These are phyloP conservation scores for Melaleuca quinquenervia DNA, from an alignment of 345 rosid genomes.

Conservation along the genomic window DNA sequence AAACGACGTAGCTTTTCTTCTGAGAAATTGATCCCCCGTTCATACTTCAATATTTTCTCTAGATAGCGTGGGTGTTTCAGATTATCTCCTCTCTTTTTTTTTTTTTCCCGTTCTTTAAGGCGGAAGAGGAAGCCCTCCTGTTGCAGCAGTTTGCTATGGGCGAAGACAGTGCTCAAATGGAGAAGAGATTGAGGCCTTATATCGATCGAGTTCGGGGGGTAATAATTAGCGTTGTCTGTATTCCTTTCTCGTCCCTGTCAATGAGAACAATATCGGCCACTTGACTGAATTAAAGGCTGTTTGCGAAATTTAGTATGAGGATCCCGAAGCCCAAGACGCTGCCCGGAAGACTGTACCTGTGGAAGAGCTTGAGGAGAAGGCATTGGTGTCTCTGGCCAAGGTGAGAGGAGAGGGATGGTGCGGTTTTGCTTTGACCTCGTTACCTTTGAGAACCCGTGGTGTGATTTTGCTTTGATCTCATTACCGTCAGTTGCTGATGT, in stretches of 20 bases:
- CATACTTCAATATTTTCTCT: not conserved
- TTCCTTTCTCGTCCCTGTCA: not conserved
- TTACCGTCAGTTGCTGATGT: not conserved
- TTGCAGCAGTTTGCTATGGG: conserved; percentile 37
- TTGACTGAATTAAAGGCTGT: not conserved
- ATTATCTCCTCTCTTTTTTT: not conserved
- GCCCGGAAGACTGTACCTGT: conserved; percentile 69
- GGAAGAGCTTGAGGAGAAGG: conserved; percentile 82
- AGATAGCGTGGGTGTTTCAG: not conserved
- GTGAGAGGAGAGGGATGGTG: conserved; percentile 20
- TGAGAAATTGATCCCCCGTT: not conserved
- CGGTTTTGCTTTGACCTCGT: not conserved
- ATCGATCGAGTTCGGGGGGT: conserved; percentile 55
- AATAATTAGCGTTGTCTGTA: not conserved
- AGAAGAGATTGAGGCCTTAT: conserved; percentile 35
- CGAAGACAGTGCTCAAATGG: conserved; percentile 20
- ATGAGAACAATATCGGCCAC: not conserved
- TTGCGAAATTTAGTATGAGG: conserved; percentile 54
- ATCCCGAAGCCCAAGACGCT: conserved; percentile 68
- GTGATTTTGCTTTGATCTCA: not conserved
- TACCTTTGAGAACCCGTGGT: not conserved
- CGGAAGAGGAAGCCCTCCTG: conserved; percentile 81
- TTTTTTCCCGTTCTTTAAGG: conserved; percentile 21
- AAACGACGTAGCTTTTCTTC: not conserved
- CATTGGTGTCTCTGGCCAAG: conserved; percentile 77